Conservation (phyloP, 2,329 filamentous ascomycete genomes). For the Alternaria rosae region DNA sequence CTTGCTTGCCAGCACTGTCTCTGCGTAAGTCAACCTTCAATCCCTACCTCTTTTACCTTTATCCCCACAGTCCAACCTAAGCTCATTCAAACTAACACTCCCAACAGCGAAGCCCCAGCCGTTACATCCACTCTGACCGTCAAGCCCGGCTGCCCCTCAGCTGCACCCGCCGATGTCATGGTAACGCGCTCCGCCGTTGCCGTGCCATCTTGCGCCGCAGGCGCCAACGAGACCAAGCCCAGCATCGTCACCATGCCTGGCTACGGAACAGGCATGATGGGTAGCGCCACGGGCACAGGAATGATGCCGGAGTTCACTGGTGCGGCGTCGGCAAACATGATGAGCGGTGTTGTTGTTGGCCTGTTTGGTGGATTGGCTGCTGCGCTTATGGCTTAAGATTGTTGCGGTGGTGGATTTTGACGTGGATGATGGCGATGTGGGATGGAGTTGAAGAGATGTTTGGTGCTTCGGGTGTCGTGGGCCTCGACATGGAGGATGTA, state of each 20-base stretch:
- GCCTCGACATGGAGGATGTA: background rate
- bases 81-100: background rate
- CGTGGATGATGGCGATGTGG: background rate
- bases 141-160: conserved; percentile 22
- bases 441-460: background rate
- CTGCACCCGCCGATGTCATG: conserved; percentile 21
- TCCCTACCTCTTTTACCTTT: background rate
- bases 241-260: conserved; percentile 24
- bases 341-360: background rate
- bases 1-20: conserved; percentile 4
- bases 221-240: conserved; percentile 28
- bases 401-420: background rate
- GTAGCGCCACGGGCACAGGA: background rate
- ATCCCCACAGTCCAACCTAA: background rate
- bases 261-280: conserved; percentile 7
- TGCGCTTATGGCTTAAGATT: background rate
- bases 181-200: conserved; percentile 26
- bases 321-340: background rate
- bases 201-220: conserved; percentile 23
- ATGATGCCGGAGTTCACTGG: conserved; percentile 2
- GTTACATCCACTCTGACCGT: conserved; percentile 25
- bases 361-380: background rate
- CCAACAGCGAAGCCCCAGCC: conserved; percentile 5
- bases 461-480: background rate
- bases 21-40: conserved; percentile 5